Evolutionary conservation across 1,284 basidiomycete genomes (phyloP).

Genomic region (Austroboletus niveus): DNA sequence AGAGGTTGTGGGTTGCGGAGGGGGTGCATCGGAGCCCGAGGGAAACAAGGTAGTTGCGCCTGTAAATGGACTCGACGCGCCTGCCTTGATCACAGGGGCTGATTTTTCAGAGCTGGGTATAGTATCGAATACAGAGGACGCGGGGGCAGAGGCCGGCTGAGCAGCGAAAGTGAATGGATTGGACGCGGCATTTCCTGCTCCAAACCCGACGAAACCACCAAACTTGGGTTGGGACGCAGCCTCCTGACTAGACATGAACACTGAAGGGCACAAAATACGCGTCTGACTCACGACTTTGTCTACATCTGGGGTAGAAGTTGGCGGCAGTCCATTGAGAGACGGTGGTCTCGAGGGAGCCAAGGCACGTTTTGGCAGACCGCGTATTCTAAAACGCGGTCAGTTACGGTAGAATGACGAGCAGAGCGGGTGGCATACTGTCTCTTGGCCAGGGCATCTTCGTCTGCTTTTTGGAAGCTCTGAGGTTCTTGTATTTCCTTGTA

Average conservation of each 20-base stretch:
- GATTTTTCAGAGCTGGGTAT: conserved; percentile 6
- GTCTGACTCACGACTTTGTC: conserved; percentile 27
- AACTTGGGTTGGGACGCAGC: conserved; percentile 38
- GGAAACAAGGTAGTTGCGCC: conserved; percentile 3
- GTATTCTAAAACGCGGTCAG: conserved; percentile 45
- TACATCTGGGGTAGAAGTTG: conserved; percentile 8
- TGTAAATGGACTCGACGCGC: conserved; percentile 11
- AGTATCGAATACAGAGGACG: conserved; percentile 31
- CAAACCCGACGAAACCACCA: conserved; percentile 50
- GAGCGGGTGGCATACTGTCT: conserved; percentile 45
- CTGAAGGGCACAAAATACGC: conserved; percentile 8
- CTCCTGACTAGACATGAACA: conserved; percentile 18
- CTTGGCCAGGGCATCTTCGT: conserved; percentile 47
- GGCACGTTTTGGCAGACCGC: conserved; percentile 53
- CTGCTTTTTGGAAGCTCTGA: conserved; percentile 54
- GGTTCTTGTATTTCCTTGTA: conserved; percentile 42
- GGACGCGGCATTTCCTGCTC: conserved; percentile 27
- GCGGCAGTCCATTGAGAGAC: conserved; percentile 26
- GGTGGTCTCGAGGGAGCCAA: conserved; percentile 21
- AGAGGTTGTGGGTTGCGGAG: conserved; percentile 11
- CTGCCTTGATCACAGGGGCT: conserved; percentile 25
- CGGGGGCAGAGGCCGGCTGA: conserved; percentile 16
- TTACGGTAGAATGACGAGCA: not conserved
- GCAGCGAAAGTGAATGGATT: conserved; percentile 36
- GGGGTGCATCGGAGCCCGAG: conserved; percentile 5